Percentiles rank a stretch among this genome's conserved stretches.
Conservation (phyloP, 129 eudicot species). For the Saussurea involucrata region DNA sequence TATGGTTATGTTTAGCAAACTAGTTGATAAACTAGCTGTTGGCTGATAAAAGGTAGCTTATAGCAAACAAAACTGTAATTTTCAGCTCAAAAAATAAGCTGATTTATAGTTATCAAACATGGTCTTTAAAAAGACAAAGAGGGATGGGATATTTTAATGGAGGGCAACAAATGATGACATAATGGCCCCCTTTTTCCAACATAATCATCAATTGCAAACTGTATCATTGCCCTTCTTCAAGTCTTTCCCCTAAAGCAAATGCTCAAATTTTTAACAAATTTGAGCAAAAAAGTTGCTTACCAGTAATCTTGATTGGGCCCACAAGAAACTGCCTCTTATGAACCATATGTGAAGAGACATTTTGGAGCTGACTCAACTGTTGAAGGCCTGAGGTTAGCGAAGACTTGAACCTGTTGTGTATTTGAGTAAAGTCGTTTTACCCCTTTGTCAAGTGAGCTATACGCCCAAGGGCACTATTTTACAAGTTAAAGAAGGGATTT, state of each 20-base stretch:
- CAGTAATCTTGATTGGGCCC: neutral
- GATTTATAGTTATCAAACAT: too few species aligned
- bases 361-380: neutral
- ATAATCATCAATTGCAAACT: constrained; percentile 24
- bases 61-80: too few species aligned
- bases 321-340: neutral
- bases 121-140: neutral
- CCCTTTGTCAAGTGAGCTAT: neutral
- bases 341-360: neutral
- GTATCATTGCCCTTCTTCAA: constrained; percentile 33
- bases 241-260: constrained; percentile 14
- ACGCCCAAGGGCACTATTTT: neutral
- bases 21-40: neutral
- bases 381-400: neutral
- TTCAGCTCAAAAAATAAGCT: neutral
- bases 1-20: neutral
- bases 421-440: neutral
- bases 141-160: neutral
- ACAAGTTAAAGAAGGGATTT: neutral
- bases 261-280: neutral
- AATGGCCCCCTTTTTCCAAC: constrained; percentile 6
- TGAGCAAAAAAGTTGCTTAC: neutral
- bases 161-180: constrained; percentile 24
- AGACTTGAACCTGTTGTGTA: neutral
- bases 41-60: neutral